These are phyloP conservation scores for Penicillium macrosclerotiorum DNA, from an alignment of 495 filamentous ascomycete genomes.

Conservation along the genomic window DNA sequence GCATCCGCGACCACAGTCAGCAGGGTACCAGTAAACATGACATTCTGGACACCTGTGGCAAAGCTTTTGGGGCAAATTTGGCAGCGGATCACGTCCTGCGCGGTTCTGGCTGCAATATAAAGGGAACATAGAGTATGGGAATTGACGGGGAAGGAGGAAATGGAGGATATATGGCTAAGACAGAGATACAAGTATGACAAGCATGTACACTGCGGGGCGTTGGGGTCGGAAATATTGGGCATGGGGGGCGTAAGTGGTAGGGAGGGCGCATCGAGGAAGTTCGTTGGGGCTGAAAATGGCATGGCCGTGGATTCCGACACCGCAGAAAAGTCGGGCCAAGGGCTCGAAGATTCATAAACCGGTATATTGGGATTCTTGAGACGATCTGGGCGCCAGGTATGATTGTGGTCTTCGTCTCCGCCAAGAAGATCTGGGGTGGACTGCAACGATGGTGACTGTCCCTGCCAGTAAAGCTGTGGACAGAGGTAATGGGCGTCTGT, in stretches of 20 bases:
- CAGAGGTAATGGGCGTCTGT: slow-evolving; percentile 25
- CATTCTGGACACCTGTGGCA: slow-evolving; percentile 53
- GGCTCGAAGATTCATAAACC: slow-evolving; percentile 30
- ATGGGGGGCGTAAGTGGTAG: slow-evolving; percentile 29
- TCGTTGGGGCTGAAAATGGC: slow-evolving; percentile 26
- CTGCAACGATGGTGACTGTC: slow-evolving; percentile 12
- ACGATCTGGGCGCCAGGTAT: slow-evolving; percentile 27
- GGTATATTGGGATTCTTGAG: slow-evolving; percentile 24
- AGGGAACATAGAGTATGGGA: slow-evolving; percentile 52
- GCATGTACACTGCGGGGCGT: slow-evolving; percentile 36
- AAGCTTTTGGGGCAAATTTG: slow-evolving; percentile 51
- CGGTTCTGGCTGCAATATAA: slow-evolving; percentile 54
- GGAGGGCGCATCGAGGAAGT: slow-evolving; percentile 22
- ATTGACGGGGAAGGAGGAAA: slow-evolving; percentile 42
- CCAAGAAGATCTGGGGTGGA: slow-evolving; percentile 19
- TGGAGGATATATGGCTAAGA: slow-evolving; percentile 43
- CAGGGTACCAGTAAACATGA: slow-evolving; percentile 65
- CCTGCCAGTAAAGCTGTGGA: slow-evolving; percentile 25
- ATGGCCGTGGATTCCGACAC: slow-evolving; percentile 38
- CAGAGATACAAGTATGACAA: slow-evolving; percentile 46
- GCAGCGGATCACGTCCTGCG: slow-evolving; percentile 59
- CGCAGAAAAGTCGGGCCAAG: slow-evolving; percentile 47
- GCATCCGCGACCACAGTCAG: slow-evolving; percentile 61
- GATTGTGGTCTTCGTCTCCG: slow-evolving; percentile 27
- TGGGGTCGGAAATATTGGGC: slow-evolving; percentile 19